Base-by-base conservation (phyloP, 2,329 filamentous ascomycete genomes). In the Alternaria viburni region DNA sequence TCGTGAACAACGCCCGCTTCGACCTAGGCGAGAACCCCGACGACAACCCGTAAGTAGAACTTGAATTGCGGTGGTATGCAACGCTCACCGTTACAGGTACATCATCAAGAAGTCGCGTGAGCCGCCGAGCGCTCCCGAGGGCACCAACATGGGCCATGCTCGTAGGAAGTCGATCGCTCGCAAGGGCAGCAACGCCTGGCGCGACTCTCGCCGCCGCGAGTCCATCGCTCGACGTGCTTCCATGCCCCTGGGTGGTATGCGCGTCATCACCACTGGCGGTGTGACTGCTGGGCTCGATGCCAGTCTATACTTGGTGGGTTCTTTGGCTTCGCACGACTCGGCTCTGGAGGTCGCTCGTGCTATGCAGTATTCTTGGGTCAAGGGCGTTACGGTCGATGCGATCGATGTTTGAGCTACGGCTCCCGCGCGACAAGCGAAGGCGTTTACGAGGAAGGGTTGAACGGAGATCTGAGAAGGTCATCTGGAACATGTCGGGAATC, bases 1-100 rank as follows among this genome's bases (percentile, higher is more conserved):
- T 96, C 19, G 93, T 96, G 79, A 96, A 96, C 86, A 96, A 96
- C 82, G 89, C 93, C 63, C 91, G 93, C 71, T 96, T 95, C 79
- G 92, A 96, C 73, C 84, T 96, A 46, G 86, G 86, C 70, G 90
- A 91, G 64, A 89, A 94, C 75, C 88, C 91, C 75, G 91, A 94
- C 66, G 90, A 93, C 80, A 95, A 93, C 81, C 76, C 72, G 74
- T 76, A 65, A 69, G 74, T 59, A 19, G 11, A 32, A 3, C 7
- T 23, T 21, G 5, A 10, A 17, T 32, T 19, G 28, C 12, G n/a
- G 13, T 26, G 6, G 10, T 13, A 32, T 17, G 17, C 54, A 28
- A 19, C 15, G 41, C 54, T 65, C 87, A 93, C 74, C 87, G 90
- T 74, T 89, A 65, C 89, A 93, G 82, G 93, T 95, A 95, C 81